These are phyloP conservation scores for Boletus mariae DNA, from an alignment of 1,284 basidiomycete genomes.

Conservation along the genomic window DNA sequence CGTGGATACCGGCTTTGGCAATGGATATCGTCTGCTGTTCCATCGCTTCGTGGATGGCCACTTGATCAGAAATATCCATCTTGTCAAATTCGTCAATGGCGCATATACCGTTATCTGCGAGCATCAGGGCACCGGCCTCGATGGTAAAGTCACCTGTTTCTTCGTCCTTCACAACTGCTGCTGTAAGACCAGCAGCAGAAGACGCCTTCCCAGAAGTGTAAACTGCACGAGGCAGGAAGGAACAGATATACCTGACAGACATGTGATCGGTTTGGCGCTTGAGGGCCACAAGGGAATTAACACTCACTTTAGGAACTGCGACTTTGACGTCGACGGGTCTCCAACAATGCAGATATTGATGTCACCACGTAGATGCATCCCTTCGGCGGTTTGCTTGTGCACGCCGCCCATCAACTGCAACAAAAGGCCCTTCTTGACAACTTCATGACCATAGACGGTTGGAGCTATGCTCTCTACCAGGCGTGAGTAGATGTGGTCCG, in stretches of 20 bases:
- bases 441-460: conserved; percentile 97
- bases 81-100: conserved; percentile 99
- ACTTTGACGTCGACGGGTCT: conserved; percentile 96
- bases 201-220: conserved; percentile 99
- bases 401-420: conserved; percentile 99
- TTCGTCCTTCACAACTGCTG: conserved; percentile 97
- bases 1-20: conserved; percentile 98
- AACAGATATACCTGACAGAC: conserved; percentile 85
- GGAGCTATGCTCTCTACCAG: conserved; percentile 95
- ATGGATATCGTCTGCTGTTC: conserved; percentile 99
- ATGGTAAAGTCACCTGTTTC: conserved; percentile 99
- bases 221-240: conserved; percentile 97
- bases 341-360: conserved; percentile 99
- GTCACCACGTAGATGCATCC: conserved; percentile 96
- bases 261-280: neutral
- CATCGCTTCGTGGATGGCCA: conserved; percentile 99
- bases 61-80: conserved; percentile 98
- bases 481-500: conserved; percentile 91
- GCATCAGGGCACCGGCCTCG: conserved; percentile 98
- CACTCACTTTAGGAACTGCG: conserved; percentile 94
- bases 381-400: conserved; percentile 94
- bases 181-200: conserved; percentile 97
- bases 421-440: conserved; percentile 97
- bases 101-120: conserved; percentile 99
- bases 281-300: neutral